Percentiles rank a stretch among this genome's conserved stretches.
Evolutionary conservation across 345 rosid genomes (phyloP).

Genomic region (Brassica incana): DNA sequence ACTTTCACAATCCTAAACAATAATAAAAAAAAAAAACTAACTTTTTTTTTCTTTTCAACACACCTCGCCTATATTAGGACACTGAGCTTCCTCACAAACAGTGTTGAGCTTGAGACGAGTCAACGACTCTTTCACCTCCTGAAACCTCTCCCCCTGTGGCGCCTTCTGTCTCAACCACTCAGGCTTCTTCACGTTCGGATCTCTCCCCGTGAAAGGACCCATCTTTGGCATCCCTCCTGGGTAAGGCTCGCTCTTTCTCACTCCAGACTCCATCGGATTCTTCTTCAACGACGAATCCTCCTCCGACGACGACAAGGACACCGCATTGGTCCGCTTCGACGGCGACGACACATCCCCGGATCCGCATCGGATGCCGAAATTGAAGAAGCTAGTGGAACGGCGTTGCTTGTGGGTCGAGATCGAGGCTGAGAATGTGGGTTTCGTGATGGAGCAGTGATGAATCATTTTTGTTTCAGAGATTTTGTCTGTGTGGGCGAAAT

Average conservation of each 20-base stretch:
- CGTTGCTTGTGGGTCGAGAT: slow-evolving; percentile 37
- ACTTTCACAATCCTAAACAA: neutral
- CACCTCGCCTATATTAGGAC: slow-evolving; percentile 98
- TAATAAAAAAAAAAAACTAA: neutral
- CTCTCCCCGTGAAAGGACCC: slow-evolving; percentile 84
- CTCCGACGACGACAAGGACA: slow-evolving; percentile 25
- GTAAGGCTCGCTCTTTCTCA: slow-evolving; percentile 46
- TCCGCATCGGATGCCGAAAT: slow-evolving; percentile 46
- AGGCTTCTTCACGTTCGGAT: slow-evolving; percentile 83
- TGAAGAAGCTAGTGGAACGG: neutral
- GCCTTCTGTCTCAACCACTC: slow-evolving; percentile 91
- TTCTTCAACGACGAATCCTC: slow-evolving; percentile 35
- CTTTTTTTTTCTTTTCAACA: neutral
- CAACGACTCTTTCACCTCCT: slow-evolving; percentile 71
- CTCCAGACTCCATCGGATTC: slow-evolving; percentile 33
- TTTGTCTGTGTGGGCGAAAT: neutral
- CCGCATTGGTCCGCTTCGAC: slow-evolving; percentile 13
- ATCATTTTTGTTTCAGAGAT: slow-evolving; percentile 26
- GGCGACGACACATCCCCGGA: slow-evolving; percentile 38
- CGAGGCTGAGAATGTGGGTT: slow-evolving; percentile 50
- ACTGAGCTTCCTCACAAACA: slow-evolving; percentile 97
- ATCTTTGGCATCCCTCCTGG: slow-evolving; percentile 51
- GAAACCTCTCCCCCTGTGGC: slow-evolving; percentile 78
- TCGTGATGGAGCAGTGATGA: slow-evolving; percentile 48
- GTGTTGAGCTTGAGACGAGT: slow-evolving; percentile 85